These are phyloP conservation scores for Trematosphaeria pertusa DNA, from an alignment of 2,329 filamentous ascomycete genomes.

Conservation along the genomic window DNA sequence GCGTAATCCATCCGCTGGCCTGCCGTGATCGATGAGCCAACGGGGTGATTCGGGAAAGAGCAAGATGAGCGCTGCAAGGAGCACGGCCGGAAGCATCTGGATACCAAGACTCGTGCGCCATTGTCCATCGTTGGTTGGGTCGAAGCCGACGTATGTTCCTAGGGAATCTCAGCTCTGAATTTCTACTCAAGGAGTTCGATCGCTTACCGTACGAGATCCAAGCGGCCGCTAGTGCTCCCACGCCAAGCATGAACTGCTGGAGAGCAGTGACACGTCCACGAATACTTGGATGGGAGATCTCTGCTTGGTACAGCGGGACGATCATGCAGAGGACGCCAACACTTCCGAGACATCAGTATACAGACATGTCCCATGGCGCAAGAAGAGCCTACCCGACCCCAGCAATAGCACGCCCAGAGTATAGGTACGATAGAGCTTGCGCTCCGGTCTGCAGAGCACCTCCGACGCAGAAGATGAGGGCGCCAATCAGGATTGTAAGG, in stretches of 20 bases:
- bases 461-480: slow-evolving; percentile 73
- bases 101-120: slow-evolving; percentile 73
- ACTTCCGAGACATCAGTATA: slow-evolving; percentile 39
- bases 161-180: slow-evolving; percentile 1
- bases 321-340: slow-evolving; percentile 70
- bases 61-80: slow-evolving; percentile 70
- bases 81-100: slow-evolving; percentile 71
- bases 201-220: slow-evolving; percentile 73
- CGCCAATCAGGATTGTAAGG: slow-evolving; percentile 74
- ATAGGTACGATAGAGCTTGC: slow-evolving; percentile 65
- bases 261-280: slow-evolving; percentile 76
- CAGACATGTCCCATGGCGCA: neutral
- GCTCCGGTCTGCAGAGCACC: slow-evolving; percentile 77
- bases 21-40: slow-evolving; percentile 78
- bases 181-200: neutral
- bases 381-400: slow-evolving; percentile 63
- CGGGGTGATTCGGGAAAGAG: slow-evolving; percentile 72
- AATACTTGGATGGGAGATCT: slow-evolving; percentile 79
- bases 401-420: slow-evolving; percentile 72
- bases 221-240: slow-evolving; percentile 74
- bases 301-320: slow-evolving; percentile 77
- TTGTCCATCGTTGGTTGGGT: slow-evolving; percentile 56
- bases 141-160: slow-evolving; percentile 59
- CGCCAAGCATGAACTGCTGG: slow-evolving; percentile 83
- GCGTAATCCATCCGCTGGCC: slow-evolving; percentile 67